A percentile compares a stretch with the other conserved stretches of the same genome.
Evolutionary conservation across 2,329 filamentous ascomycete species (phyloP).

Genomic region (Eurotiales sp.): DNA sequence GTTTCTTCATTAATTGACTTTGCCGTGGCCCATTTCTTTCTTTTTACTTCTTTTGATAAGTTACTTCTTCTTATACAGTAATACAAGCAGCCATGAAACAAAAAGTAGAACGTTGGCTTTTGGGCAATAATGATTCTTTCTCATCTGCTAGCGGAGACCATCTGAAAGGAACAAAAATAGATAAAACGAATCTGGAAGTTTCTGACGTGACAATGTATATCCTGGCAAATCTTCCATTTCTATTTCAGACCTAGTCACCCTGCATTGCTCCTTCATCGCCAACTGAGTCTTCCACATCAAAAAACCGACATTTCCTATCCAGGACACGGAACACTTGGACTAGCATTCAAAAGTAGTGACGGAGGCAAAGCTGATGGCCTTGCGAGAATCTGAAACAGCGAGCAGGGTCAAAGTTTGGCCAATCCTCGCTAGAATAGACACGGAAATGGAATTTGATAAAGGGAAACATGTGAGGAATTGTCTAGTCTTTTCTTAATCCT

Average conservation of each 20-base stretch:
- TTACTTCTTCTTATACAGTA: no score
- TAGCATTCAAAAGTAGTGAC: constrained; percentile 1
- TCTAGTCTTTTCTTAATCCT: constrained; percentile 1
- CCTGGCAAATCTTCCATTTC: not conserved
- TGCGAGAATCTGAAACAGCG: not conserved
- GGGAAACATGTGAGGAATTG: not conserved
- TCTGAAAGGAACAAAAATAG: constrained; percentile 1
- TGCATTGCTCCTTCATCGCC: constrained; percentile 1
- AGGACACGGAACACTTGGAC: not conserved
- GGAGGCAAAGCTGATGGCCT: not conserved
- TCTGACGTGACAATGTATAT: not conserved
- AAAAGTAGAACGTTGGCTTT: no score
- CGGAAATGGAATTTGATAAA: constrained; percentile 1
- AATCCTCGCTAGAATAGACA: constrained; percentile 3
- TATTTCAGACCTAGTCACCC: not conserved
- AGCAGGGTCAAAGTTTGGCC: not conserved
- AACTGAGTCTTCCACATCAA: not conserved
- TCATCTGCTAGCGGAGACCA: no score
- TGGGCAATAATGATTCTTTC: no score
- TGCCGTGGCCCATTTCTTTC: no score
- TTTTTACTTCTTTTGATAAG: no score
- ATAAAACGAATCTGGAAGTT: not conserved
- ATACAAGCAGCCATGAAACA: no score
- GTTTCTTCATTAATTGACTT: no score
- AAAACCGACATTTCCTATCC: constrained; percentile 1